Evolutionary conservation across 2,329 filamentous ascomycete species (phyloP).

Genomic region (Mycogone perniciosa): DNA sequence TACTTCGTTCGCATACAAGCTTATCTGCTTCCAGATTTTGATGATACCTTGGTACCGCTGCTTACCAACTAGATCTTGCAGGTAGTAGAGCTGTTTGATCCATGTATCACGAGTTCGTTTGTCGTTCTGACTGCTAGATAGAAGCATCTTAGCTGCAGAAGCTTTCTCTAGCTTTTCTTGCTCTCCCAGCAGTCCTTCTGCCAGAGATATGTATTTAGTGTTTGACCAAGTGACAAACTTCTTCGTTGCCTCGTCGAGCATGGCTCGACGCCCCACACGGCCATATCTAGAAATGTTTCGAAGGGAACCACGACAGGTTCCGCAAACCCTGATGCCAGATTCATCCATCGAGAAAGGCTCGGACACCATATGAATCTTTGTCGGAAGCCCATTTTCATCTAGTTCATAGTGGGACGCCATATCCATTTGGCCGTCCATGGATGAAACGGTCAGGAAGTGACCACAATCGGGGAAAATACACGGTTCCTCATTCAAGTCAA

Average conservation of each 20-base stretch:
- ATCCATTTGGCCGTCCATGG: conserved; percentile 54
- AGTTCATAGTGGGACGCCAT: conserved; percentile 44
- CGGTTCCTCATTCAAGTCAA: conserved; percentile 52
- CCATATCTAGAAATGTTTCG: conserved; percentile 54
- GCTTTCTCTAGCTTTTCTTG: too few relatives aligned
- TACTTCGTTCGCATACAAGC: conserved; percentile 22
- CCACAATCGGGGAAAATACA: conserved; percentile 57
- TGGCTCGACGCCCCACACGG: conserved; percentile 51
- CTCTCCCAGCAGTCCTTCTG: not conserved
- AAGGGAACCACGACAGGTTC: conserved; percentile 52
- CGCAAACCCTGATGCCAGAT: conserved; percentile 46
- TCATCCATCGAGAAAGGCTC: conserved; percentile 41
- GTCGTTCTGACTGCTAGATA: too few relatives aligned
- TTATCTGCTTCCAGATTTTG: conserved; percentile 7
- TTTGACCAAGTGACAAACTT: conserved; percentile 55
- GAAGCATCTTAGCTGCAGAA: too few relatives aligned
- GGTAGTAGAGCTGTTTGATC: not conserved
- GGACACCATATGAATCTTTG: conserved; percentile 27
- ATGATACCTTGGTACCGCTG: conserved; percentile 5
- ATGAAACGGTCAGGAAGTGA: conserved; percentile 54
- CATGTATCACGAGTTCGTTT: conserved; percentile 10
- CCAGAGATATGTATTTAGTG: conserved; percentile 2
- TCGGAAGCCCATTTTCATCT: conserved; percentile 28
- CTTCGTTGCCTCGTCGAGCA: conserved; percentile 57
- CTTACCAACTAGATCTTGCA: conserved; percentile 2